phyloP scores from a whole-genome alignment of 192 early-diverging fungal genomes.

The Backusella tarrabulga region DNA sequence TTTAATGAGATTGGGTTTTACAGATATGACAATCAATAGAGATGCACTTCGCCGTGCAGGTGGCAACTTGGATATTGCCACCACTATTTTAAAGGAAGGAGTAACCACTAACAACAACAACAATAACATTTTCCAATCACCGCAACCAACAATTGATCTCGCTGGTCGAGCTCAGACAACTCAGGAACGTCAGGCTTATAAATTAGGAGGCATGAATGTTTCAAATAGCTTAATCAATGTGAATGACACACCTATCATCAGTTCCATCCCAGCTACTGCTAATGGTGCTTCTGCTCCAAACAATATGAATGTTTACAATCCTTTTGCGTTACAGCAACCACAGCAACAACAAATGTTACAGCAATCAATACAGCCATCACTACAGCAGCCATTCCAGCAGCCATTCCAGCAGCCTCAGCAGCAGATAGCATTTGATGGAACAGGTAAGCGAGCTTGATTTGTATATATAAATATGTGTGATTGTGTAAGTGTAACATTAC shows the following conservation, averaged over 20 bases:
- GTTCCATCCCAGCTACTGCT: neutral
- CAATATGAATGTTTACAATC: conserved; percentile 1
- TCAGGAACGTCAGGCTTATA: neutral
- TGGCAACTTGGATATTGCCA: conserved; percentile 77
- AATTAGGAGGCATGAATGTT: conserved; percentile 7
- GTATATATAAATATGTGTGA: neutral
- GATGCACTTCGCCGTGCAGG: conserved; percentile 67
- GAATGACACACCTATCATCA: neutral
- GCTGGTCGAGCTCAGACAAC: conserved; percentile 21
- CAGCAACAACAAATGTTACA: neutral
- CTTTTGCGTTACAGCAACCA: neutral
- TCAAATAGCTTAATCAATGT: conserved; percentile 6
- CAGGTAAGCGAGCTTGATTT: neutral
- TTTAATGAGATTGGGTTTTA: conserved; percentile 75
- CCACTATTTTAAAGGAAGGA: conserved; percentile 53
- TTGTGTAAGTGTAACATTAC: conserved; percentile 4
- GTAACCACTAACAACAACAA: conserved; percentile 13
- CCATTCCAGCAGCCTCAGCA: conserved; percentile 12
- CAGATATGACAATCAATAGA: conserved; percentile 61
- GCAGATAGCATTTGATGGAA: conserved; percentile 1
- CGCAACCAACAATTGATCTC: conserved; percentile 19
- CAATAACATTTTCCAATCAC: conserved; percentile 30
- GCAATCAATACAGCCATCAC: conserved; percentile 5
- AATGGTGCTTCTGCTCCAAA: neutral
- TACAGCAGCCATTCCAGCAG: conserved; percentile 14